These are phyloP conservation scores for Dothiorella sarmentorum DNA, from an alignment of 2,329 filamentous ascomycete species.

Conservation along the genomic window DNA sequence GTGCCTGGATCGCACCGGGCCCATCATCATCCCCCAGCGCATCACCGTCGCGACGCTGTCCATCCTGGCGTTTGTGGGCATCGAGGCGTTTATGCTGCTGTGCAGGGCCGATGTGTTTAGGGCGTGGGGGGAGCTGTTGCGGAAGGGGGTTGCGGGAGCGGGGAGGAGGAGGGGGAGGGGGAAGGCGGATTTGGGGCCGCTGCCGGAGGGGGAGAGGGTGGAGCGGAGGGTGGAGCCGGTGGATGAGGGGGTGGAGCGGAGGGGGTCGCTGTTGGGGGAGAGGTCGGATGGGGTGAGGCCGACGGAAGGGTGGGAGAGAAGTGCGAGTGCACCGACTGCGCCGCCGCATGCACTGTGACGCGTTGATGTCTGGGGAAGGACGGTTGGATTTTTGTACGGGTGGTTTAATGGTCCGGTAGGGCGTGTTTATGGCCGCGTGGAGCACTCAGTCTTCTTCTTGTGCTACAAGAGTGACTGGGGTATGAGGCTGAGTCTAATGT, in stretches of 20 bases:
- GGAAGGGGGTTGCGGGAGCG: not conserved
- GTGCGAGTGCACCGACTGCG: not conserved
- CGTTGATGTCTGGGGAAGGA: no score
- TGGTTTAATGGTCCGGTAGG: no score
- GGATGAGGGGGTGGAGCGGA: not conserved
- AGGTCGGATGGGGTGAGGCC: not conserved
- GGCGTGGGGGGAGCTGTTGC: slow-evolving; percentile 22
- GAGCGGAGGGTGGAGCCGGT: not conserved
- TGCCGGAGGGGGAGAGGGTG: not conserved
- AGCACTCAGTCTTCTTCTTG: no score
- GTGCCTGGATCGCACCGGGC: slow-evolving; percentile 21
- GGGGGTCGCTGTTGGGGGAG: not conserved
- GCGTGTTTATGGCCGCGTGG: no score
- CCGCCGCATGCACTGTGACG: not conserved
- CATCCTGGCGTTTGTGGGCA: slow-evolving; percentile 24
- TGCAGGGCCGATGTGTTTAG: slow-evolving; percentile 22
- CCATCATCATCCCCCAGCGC: slow-evolving; percentile 23
- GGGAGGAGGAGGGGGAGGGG: slow-evolving; percentile 14
- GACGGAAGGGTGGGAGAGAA: not conserved
- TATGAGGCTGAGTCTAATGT: no score
- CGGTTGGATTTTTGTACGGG: no score
- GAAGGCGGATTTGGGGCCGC: not conserved
- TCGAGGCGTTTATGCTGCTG: slow-evolving; percentile 26
- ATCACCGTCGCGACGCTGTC: slow-evolving; percentile 25
- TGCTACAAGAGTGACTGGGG: no score